Conservation (phyloP, 78 protist genomes). For the Polysphondylium violaceum region DNA sequence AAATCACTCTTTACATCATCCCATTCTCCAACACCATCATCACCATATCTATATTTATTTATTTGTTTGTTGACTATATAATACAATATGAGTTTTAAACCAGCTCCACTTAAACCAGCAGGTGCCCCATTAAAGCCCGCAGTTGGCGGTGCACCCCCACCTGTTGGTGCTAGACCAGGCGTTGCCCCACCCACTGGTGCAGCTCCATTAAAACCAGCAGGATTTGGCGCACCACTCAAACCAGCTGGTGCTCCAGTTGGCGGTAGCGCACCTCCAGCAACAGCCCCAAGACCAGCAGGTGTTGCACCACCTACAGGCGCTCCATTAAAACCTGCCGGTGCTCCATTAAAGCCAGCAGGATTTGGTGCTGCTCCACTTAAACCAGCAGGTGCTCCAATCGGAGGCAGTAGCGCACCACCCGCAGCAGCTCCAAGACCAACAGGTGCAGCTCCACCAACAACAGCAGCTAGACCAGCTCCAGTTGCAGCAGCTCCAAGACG, state of each 20-base stretch:
- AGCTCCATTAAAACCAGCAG: slow-evolving; percentile 55
- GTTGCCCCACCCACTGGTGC: neutral
- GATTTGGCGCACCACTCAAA: slow-evolving; percentile 31
- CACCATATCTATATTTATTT: too few relatives aligned
- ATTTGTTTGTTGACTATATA: too few relatives aligned
- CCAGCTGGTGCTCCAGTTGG: slow-evolving; percentile 50
- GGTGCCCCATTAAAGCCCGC: neutral
- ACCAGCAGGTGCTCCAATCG: slow-evolving; percentile 39
- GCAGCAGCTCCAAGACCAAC: slow-evolving; percentile 15
- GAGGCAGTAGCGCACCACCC: neutral
- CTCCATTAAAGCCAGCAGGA: slow-evolving; percentile 46
- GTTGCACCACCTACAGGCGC: neutral
- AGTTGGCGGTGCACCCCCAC: slow-evolving; percentile 10
- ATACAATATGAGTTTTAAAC: slow-evolving; percentile 25
- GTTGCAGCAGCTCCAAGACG: neutral
- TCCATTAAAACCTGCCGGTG: slow-evolving; percentile 51
- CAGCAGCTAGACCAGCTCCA: slow-evolving; percentile 12
- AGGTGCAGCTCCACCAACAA: slow-evolving; percentile 9
- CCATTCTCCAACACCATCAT: too few relatives aligned
- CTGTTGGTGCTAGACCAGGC: slow-evolving; percentile 1
- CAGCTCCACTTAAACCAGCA: slow-evolving; percentile 35
- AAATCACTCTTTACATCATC: slow-evolving; percentile 20
- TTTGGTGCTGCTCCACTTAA: neutral
- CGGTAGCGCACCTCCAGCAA: neutral
- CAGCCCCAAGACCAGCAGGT: slow-evolving; percentile 24